Base-by-base conservation (phyloP, 345 rosid genomes). In the Kandelia obovata region DNA sequence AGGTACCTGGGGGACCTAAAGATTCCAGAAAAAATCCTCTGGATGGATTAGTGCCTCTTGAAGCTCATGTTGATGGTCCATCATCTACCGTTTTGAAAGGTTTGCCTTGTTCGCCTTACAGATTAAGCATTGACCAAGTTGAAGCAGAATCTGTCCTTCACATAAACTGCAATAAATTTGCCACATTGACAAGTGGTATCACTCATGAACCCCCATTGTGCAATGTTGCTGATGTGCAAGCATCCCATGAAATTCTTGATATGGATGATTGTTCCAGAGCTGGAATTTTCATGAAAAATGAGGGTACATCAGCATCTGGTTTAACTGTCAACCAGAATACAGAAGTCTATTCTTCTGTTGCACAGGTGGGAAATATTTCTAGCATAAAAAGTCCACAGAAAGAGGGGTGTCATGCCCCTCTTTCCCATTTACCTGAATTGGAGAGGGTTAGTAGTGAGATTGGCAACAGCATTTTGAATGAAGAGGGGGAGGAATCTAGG, bases 21-120 rank as follows among this genome's bases (percentile, higher is more conserved):
- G 59, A 56, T 21, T 21, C 6, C 16, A 10, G 59, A 7, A 28
- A 56, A 5, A 10, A 0, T 5, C 23, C 10, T 53, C 25, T 19
- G 6, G 72, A 43, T 13, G 51, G 46, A 2, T 46, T 74, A 55
- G 72, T 71, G 71, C 64, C 71, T 52, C 64, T 79, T 34, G 73
- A 79, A 66, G 57, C 15, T 28, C 63, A 60, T 21, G 67, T 31
- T 61, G 53, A 58, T 65, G n/a, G 21, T 9, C 2, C 21, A 13
- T 25, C 59, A 21, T 25, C 49, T 8, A 60, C 56, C 1, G 74
- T 71, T 28, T 53, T 34, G 37, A 56, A 26, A 72, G 68, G 19
- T 62, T 57, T 65, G 51, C 28, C 47, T 67, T 8, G 34, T 30
- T 37, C 16, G n/a, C 21, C 39, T 61, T 58, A 32, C 58, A 71